phyloP scores from a whole-genome alignment of 2,329 filamentous ascomycete species.

The Epichloe sibirici region DNA sequence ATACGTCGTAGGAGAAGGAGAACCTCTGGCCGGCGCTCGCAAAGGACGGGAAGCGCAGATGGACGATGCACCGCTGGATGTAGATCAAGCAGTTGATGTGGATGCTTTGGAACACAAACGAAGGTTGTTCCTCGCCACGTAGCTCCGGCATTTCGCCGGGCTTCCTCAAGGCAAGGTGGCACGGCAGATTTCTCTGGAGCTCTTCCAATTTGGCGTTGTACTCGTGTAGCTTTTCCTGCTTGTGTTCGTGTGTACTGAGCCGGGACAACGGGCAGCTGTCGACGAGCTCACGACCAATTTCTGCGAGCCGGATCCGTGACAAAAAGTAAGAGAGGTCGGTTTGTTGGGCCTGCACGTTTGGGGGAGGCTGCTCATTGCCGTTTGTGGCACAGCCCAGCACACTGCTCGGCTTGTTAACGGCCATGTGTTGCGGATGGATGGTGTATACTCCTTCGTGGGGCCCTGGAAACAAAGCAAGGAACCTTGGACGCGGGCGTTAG shows the following conservation, averaged over 20 bases:
- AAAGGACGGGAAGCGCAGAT: conserved; percentile 2
- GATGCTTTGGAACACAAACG: conserved; percentile 1
- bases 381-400: not conserved
- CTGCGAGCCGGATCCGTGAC: conserved; percentile 2
- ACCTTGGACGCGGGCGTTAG: not conserved
- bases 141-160: not conserved
- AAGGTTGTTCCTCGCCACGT: not conserved
- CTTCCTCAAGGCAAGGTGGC: not conserved
- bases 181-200: conserved; percentile 3
- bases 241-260: not conserved
- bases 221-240: conserved; percentile 1
- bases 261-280: conserved; percentile 2
- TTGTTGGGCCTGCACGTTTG: not conserved
- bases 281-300: not conserved
- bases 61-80: conserved; percentile 1
- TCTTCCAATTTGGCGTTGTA: not conserved
- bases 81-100: conserved; percentile 5
- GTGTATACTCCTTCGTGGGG: conserved; percentile 4
- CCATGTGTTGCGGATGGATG: conserved; percentile 5
- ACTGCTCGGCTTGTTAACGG: conserved; percentile 4
- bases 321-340: not conserved
- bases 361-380: not conserved
- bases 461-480: conserved; percentile 3
- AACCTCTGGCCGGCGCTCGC: not conserved
- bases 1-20: not conserved